These are phyloP conservation scores for Aspergillus piperis DNA, from an alignment of 2,329 filamentous ascomycete genomes.

Conservation along the genomic window DNA sequence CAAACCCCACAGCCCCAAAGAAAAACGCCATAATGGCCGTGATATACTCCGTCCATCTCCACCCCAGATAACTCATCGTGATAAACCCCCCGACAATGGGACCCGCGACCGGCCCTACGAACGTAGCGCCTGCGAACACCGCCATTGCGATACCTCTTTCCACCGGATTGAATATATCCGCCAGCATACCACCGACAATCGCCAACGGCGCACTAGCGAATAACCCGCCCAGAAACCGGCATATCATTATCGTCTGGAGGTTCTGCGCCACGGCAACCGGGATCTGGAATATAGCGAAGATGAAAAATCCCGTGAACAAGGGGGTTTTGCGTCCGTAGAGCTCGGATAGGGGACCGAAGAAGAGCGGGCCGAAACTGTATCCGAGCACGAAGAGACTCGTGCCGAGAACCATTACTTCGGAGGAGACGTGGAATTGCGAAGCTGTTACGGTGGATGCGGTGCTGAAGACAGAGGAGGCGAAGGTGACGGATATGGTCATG, in stretches of 20 bases:
- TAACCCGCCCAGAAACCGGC: slow-evolving; percentile 54
- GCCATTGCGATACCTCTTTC: slow-evolving; percentile 51
- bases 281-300: slow-evolving; percentile 56
- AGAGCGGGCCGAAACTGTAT: slow-evolving; percentile 41
- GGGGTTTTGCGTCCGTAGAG: slow-evolving; percentile 52
- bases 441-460: slow-evolving; percentile 46
- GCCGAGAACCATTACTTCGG: slow-evolving; percentile 52
- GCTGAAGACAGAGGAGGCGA: slow-evolving; percentile 50
- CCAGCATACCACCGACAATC: slow-evolving; percentile 53
- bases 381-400: slow-evolving; percentile 53
- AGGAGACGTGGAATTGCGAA: slow-evolving; percentile 47
- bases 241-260: slow-evolving; percentile 54
- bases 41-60: slow-evolving; percentile 62
- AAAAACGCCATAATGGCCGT: slow-evolving; percentile 52
- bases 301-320: slow-evolving; percentile 49
- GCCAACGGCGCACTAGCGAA: slow-evolving; percentile 54
- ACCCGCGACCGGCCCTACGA: slow-evolving; percentile 52
- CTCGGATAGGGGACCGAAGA: slow-evolving; percentile 48
- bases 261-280: slow-evolving; percentile 56
- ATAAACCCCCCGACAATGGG: slow-evolving; percentile 56
- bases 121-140: slow-evolving; percentile 50
- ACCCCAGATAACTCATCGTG: slow-evolving; percentile 53
- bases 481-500: slow-evolving; percentile 52
- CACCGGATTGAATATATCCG: slow-evolving; percentile 53
- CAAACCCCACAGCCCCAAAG: slow-evolving; percentile 46